phyloP scores from a whole-genome alignment of 352 stramenopile genomes.

The Detonula confervacea region DNA sequence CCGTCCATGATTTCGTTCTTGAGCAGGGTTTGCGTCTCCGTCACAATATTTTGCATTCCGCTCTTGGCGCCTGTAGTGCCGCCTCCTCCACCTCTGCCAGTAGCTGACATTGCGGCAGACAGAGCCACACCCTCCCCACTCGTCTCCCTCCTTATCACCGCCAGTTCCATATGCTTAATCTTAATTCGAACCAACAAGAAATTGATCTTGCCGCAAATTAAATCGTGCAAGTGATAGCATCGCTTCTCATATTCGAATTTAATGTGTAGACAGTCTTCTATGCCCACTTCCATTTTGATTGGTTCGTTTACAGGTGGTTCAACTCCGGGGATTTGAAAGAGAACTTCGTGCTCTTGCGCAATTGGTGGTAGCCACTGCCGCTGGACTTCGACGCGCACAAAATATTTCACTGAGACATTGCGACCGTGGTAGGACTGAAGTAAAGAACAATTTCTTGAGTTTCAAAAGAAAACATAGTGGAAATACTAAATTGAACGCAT shows the following conservation, averaged over 20 bases:
- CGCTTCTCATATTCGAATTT: constrained; percentile 98
- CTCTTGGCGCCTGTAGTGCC: constrained; percentile 13
- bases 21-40: constrained; percentile 95
- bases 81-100: constrained; percentile 4
- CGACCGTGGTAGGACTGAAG: constrained; percentile 91
- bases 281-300: constrained; percentile 98
- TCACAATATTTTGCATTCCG: constrained; percentile 77
- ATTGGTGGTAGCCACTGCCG: constrained; percentile 91
- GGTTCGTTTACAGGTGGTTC: constrained; percentile 89
- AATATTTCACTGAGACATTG: constrained; percentile 96
- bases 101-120: constrained; percentile 18
- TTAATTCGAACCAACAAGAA: constrained; percentile 98
- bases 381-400: constrained; percentile 92
- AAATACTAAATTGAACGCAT: no score
- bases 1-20: constrained; percentile 99
- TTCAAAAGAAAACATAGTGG: constrained; percentile 8
- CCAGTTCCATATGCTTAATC: constrained; percentile 99
- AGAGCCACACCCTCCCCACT: constrained; percentile 84
- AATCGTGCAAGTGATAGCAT: constrained; percentile 95
- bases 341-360: constrained; percentile 93
- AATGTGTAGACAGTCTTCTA: constrained; percentile 99
- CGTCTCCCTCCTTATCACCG: constrained; percentile 95
- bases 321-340: constrained; percentile 86
- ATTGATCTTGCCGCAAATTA: constrained; percentile 97
- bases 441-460: not conserved